Evolutionary conservation across 2,329 filamentous ascomycete species (phyloP), one percentile per base, ranked within the genome.

Genomic region (Iodosphaeria phyllophila): DNA sequence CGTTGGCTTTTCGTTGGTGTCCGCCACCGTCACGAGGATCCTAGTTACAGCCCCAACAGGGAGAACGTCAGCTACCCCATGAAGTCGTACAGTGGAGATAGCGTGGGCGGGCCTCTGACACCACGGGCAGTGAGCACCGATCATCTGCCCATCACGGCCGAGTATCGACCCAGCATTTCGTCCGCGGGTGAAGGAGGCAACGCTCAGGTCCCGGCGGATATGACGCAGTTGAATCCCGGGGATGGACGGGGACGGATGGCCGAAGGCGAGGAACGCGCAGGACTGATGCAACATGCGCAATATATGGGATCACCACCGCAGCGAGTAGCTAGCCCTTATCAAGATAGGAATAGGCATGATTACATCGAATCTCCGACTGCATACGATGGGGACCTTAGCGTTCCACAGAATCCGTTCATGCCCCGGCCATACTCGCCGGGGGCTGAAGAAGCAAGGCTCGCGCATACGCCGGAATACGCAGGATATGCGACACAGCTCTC

Each of bases 1-100:
- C 65, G 75, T 36, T 92, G 82, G 83, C 54, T 91, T 12, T 74
- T 84, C 33, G 67, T 80, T 10, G 80, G 80, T 20, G 61, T 67
- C 27, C 74, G 68, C 43, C 48, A 55, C 32, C 63, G 75, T 30
- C 56, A 59, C 35, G 40, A 58, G 11, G 63, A 70, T 32, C 27
- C 47, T 20, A 64, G 58, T 35, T 68, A 68, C 36, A 46, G 50
- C 30, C 35, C 49, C 28, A 22, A 26, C 34, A 15, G 23, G 23
- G 26, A 47, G 18, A 34, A 37, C 27, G 33, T 51, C 20, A 50
- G 34, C 35, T 57, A 36, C 37, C 43, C 36, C 29, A 48, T 38
- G 39, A 36, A 36, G 25, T 30, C 33, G 22, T 46, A 43, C 21
- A n/a, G n/a, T n/a, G 37, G 41, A 7, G 30, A 5, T 10, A 11